phyloP scores from a whole-genome alignment of 1,284 basidiomycete species.

The Rhodotorula sp. region DNA sequence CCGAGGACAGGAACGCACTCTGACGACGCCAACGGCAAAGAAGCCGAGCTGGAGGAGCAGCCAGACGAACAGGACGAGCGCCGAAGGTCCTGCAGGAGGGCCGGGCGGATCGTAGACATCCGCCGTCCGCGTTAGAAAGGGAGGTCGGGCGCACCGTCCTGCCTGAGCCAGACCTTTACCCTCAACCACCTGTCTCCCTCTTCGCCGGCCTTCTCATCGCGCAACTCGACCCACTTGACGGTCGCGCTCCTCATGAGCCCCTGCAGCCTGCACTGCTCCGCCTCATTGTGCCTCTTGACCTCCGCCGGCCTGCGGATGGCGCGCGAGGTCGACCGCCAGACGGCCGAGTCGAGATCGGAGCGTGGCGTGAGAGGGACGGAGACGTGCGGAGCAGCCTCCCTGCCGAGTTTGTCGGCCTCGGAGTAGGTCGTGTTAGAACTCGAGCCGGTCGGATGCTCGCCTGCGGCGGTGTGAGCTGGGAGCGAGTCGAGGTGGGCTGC shows the following conservation, averaged over 20 bases:
- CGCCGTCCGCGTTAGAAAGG: neutral
- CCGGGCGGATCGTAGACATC: neutral
- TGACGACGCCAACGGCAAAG: constrained; percentile 67
- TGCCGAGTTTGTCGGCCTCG: too few species aligned
- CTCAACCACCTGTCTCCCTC: constrained; percentile 50
- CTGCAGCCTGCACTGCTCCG: constrained; percentile 71
- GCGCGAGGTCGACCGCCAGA: constrained; percentile 1
- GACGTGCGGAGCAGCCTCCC: neutral
- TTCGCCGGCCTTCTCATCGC: constrained; percentile 34
- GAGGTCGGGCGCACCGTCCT: constrained; percentile 59
- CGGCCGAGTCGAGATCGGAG: neutral
- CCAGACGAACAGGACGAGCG: constrained; percentile 47
- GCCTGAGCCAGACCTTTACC: constrained; percentile 79
- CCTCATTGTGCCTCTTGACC: constrained; percentile 58
- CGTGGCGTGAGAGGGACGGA: constrained; percentile 4
- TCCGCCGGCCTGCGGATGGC: neutral
- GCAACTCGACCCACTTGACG: constrained; percentile 24
- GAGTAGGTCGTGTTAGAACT: too few species aligned
- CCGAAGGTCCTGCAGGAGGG: neutral
- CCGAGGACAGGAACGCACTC: constrained; percentile 45
- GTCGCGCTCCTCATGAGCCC: constrained; percentile 65
- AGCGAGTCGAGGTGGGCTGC: neutral
- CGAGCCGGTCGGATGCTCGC: neutral
- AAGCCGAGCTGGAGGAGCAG: constrained; percentile 73
- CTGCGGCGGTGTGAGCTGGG: neutral